Conservation (phyloP, 257 asterid genomes). For the Fraxinus quadrangulata region DNA sequence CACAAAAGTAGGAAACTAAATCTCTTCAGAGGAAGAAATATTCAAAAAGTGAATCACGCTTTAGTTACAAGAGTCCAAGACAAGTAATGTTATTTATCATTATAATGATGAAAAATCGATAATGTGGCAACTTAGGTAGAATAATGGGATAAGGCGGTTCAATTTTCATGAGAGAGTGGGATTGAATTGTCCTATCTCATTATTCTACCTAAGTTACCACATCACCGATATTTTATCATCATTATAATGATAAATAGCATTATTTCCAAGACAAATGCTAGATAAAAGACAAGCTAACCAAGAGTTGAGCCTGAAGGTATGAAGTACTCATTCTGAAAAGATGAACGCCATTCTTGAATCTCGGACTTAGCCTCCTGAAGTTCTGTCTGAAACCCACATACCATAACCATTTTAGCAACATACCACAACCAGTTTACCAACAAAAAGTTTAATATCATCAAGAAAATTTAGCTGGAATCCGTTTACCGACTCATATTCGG, state of each 20-base stretch:
- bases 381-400: slow-evolving; percentile 51
- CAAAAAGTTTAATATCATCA: neutral
- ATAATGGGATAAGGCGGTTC: no score
- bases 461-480: neutral
- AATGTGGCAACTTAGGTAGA: no score
- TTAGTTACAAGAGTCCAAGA: neutral
- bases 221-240: no score
- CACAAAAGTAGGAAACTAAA: slow-evolving; percentile 20
- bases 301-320: slow-evolving; percentile 66
- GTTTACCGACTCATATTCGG: neutral
- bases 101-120: no score
- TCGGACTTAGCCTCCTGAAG: slow-evolving; percentile 85
- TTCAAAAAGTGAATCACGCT: slow-evolving; percentile 3
- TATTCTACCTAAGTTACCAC: no score
- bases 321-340: slow-evolving; percentile 80
- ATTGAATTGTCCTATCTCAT: no score
- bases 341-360: slow-evolving; percentile 87
- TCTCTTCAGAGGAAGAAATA: slow-evolving; percentile 17
- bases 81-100: no score
- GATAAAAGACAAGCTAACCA: slow-evolving; percentile 49
- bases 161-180: no score
- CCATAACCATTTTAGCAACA: slow-evolving; percentile 21
- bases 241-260: no score
- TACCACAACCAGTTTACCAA: slow-evolving; percentile 15
- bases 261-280: neutral